These are phyloP conservation scores for Gliomastix tumulicola DNA, from an alignment of 2,329 filamentous ascomycete genomes.

Conservation along the genomic window DNA sequence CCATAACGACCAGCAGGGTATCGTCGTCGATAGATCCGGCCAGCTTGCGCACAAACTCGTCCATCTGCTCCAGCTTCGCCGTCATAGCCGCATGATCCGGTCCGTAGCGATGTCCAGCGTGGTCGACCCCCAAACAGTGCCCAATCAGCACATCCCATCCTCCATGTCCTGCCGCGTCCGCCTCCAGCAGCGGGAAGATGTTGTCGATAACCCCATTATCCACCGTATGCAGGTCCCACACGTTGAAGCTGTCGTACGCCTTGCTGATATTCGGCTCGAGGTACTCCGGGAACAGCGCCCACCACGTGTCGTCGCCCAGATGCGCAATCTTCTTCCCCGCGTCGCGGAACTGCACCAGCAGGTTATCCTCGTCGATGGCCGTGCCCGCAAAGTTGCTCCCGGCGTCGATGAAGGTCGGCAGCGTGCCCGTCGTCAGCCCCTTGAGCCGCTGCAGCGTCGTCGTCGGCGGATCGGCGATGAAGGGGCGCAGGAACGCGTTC, in stretches of 20 bases:
- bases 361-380: conserved; percentile 87
- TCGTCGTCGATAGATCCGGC: conserved; percentile 69
- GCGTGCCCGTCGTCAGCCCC: conserved; percentile 86
- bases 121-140: conserved; percentile 91
- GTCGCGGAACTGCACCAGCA: conserved; percentile 60
- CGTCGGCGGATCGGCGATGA: conserved; percentile 95
- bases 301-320: conserved; percentile 97
- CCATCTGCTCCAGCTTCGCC: conserved; percentile 87
- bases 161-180: too few relatives aligned
- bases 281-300: conserved; percentile 84
- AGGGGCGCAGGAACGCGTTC: conserved; percentile 85
- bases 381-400: conserved; percentile 95
- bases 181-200: conserved; percentile 73
- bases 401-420: conserved; percentile 90
- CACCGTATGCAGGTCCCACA: conserved; percentile 95
- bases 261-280: conserved; percentile 82
- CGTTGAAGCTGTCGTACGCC: conserved; percentile 95
- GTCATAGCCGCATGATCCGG: conserved; percentile 90
- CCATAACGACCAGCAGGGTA: conserved; percentile 90
- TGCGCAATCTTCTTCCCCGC: conserved; percentile 74
- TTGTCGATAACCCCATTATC: conserved; percentile 93
- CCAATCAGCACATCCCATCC: conserved; percentile 98
- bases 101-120: conserved; percentile 93
- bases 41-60: conserved; percentile 67
- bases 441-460: conserved; percentile 89